phyloP scores from a whole-genome alignment of 225 moss, liverwort and hornwort genomes.

The Climacium dendroides region DNA sequence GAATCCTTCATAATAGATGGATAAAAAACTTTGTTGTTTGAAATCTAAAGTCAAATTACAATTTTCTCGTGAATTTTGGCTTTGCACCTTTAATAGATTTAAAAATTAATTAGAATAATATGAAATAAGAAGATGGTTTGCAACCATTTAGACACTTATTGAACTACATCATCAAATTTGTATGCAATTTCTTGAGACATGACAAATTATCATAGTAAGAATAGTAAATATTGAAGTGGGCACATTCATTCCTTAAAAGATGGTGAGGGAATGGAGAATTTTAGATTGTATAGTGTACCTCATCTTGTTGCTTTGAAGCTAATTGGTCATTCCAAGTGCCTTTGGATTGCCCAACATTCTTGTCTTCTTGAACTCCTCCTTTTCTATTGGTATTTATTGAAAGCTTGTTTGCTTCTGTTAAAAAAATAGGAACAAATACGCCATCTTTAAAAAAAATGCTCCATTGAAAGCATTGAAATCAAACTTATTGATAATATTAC shows the following conservation, averaged over 20 bases:
- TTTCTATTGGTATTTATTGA: background rate
- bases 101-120: background rate
- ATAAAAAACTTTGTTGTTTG: too few relatives aligned
- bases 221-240: rapidly evolving
- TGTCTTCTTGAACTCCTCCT: background rate
- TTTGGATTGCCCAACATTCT: background rate
- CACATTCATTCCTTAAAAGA: background rate
- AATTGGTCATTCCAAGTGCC: background rate
- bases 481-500: background rate
- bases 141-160: background rate
- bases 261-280: background rate
- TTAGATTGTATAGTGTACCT: background rate
- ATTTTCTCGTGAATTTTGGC: background rate
- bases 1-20: too few relatives aligned
- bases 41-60: background rate
- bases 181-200: background rate
- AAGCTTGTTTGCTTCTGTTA: background rate
- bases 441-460: background rate
- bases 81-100: background rate
- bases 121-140: background rate
- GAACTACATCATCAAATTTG: background rate
- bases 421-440: background rate
- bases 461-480: too few relatives aligned
- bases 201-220: background rate
- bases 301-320: background rate